Conservation (phyloP, 495 filamentous ascomycete species). For the Opeltia flavorubescens region DNA sequence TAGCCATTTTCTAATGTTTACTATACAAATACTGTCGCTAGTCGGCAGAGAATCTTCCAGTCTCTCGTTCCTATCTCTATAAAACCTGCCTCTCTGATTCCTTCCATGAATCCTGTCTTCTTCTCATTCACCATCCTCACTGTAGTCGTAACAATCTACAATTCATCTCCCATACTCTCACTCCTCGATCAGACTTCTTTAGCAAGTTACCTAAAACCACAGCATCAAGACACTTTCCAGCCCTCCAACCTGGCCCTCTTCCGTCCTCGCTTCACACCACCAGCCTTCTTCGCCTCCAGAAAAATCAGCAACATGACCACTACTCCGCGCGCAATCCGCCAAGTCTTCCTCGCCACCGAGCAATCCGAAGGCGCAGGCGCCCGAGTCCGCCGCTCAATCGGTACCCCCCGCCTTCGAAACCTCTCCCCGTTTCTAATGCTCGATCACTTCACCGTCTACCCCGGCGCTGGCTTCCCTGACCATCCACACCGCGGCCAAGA, state of each 20-base stretch:
- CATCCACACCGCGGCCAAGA: conserved; percentile 68
- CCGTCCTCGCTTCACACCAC: conserved; percentile 9
- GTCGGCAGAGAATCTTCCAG: conserved; percentile 1
- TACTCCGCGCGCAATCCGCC: conserved; percentile 55
- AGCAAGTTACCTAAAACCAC: conserved; percentile 1
- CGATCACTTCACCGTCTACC: conserved; percentile 75
- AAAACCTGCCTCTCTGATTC: not conserved
- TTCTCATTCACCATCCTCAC: not conserved
- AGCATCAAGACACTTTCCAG: conserved; percentile 22
- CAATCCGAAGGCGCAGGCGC: conserved; percentile 86
- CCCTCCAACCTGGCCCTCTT: conserved; percentile 17
- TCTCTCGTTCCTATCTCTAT: not conserved
- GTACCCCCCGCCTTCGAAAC: conserved; percentile 68
- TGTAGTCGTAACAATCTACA: conserved; percentile 1
- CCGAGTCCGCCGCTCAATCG: conserved; percentile 75
- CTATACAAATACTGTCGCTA: too few species aligned
- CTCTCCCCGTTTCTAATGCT: conserved; percentile 96
- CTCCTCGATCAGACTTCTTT: not conserved
- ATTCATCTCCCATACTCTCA: not conserved
- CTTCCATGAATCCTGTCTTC: conserved; percentile 1
- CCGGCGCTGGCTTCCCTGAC: conserved; percentile 79
- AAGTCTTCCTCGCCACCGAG: conserved; percentile 70
- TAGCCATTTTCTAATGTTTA: not conserved
- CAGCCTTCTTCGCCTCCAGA: conserved; percentile 13
- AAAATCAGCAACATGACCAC: conserved; percentile 43